A percentile compares a stretch with the other conserved stretches of the same genome.
phyloP scores from a whole-genome alignment of 371 early-diverging fungal species.

The Apophysomyces elegans region DNA sequence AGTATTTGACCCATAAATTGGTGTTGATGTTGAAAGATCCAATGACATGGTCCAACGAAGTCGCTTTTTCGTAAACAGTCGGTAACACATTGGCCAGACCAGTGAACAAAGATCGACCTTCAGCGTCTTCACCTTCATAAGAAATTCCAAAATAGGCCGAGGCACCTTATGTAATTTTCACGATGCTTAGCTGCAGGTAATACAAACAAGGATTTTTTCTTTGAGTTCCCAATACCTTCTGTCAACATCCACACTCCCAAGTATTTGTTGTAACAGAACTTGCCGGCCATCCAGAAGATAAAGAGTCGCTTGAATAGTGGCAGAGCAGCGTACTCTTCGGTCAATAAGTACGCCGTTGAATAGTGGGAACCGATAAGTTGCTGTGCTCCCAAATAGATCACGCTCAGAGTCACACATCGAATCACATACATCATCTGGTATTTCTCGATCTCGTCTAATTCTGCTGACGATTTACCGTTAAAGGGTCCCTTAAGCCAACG shows the following conservation, averaged over 20 bases:
- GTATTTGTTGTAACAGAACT: slow-evolving; percentile 68
- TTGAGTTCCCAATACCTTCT: slow-evolving; percentile 52
- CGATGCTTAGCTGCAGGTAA: not conserved
- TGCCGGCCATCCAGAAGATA: slow-evolving; percentile 57
- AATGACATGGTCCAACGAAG: slow-evolving; percentile 62
- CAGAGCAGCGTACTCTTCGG: slow-evolving; percentile 51
- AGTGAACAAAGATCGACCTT: slow-evolving; percentile 54
- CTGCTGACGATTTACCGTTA: slow-evolving; percentile 27
- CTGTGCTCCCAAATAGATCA: slow-evolving; percentile 56
- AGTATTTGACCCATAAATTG: slow-evolving; percentile 74
- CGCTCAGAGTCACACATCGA: slow-evolving; percentile 50
- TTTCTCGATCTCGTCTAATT: slow-evolving; percentile 45
- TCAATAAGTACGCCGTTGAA: slow-evolving; percentile 53
- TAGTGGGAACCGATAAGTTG: slow-evolving; percentile 55
- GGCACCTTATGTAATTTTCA: slow-evolving; percentile 39
- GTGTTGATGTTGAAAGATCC: slow-evolving; percentile 77
- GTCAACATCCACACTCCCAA: slow-evolving; percentile 72
- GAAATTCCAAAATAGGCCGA: slow-evolving; percentile 66
- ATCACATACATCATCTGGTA: slow-evolving; percentile 47
- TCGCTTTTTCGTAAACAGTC: slow-evolving; percentile 53
- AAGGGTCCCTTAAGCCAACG: slow-evolving; percentile 52
- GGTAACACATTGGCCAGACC: slow-evolving; percentile 68
- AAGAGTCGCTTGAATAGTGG: slow-evolving; percentile 43
- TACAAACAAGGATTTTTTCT: not conserved
- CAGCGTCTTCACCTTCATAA: slow-evolving; percentile 60